Evolutionary conservation across 768 basidiomycete genomes (phyloP), one percentile per base, ranked within the genome.

Genomic region (Pleurotus tuber-regium): DNA sequence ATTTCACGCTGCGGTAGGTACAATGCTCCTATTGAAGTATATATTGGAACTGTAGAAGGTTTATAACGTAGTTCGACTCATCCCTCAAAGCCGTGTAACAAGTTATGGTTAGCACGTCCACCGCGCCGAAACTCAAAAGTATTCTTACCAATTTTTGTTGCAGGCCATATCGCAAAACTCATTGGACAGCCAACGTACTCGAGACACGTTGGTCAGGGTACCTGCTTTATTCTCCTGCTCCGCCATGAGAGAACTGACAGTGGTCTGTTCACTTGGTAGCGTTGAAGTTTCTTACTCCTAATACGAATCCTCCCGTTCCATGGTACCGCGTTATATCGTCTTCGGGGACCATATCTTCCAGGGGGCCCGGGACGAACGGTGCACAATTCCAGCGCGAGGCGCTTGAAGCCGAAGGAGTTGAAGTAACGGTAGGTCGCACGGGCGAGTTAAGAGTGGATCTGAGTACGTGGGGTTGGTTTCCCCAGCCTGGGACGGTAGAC

Each of bases 121-220:
- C 29, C 25, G 12, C 16, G 8, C 10, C 44, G 14, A 36, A n/a
- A 1, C 30, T 48, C 28, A 19, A 8, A 2, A 8, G 8, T 23
- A 19, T 6, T 6, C 9, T 21, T 11, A 16, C 8, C 5, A 8
- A 7, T n/a, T 24, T 23, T 12, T 4, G 12, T 29, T 23, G 4
- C 57, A 92, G 89, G 87, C 2, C 87, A 91, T 61, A 79, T 92
- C 50, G 88, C 90, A 5, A 89, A 84, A 59, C 71, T 92, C 19
- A 76, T 89, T 50, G 87, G 87, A 14, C 88, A 87, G 85, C 90
- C 89, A 0, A 75, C 74, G 21, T 79, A 92, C 66, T 81, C 90
- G 3, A 77, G 90, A 41, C 88, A 89, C 58, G 89, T 92, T 23
- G 90, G 90, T 4, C 87, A 90, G 74, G 89, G 90, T 87, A 54